Conservation (phyloP, 495 filamentous ascomycete genomes). For the Haplographium delicatum region DNA sequence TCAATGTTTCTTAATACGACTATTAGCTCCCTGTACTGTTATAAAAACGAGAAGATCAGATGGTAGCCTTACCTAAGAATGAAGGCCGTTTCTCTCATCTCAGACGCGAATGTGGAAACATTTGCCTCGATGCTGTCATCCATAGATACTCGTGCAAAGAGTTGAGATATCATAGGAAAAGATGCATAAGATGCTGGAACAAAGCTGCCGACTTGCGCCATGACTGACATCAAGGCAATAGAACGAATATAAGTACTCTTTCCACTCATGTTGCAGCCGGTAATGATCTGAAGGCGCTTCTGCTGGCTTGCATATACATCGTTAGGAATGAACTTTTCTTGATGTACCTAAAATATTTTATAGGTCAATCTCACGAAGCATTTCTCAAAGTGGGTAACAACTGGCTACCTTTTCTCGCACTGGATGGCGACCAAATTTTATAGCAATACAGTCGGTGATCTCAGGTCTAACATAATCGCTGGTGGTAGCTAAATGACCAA, state of each 20-base stretch:
- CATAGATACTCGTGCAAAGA: conserved; percentile 82
- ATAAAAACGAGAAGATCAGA: background rate
- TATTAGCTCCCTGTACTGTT: conserved; percentile 38
- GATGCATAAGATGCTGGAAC: conserved; percentile 80
- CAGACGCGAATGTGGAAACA: conserved; percentile 85
- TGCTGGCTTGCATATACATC: conserved; percentile 78
- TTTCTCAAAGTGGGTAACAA: background rate
- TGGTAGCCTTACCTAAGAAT: conserved; percentile 55
- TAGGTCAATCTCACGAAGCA: conserved; percentile 1
- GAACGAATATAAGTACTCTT: conserved; percentile 93
- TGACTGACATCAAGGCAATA: conserved; percentile 76
- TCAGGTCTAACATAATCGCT: conserved; percentile 79
- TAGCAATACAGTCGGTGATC: conserved; percentile 65
- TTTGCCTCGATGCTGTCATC: conserved; percentile 89
- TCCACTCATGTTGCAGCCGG: conserved; percentile 98
- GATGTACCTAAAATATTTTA: conserved; percentile 28
- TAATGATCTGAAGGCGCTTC: conserved; percentile 84
- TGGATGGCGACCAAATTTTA: conserved; percentile 80
- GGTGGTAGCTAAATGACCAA: conserved; percentile 70
- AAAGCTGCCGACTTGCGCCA: conserved; percentile 92
- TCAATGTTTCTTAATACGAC: conserved; percentile 77
- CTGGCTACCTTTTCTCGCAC: conserved; percentile 66
- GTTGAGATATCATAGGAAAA: conserved; percentile 71
- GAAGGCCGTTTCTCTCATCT: conserved; percentile 94
- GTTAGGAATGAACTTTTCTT: conserved; percentile 71